Evolutionary conservation across 805 yeast genomes (phyloP).

Genomic region (Vanderwaltozyma polyspora): DNA sequence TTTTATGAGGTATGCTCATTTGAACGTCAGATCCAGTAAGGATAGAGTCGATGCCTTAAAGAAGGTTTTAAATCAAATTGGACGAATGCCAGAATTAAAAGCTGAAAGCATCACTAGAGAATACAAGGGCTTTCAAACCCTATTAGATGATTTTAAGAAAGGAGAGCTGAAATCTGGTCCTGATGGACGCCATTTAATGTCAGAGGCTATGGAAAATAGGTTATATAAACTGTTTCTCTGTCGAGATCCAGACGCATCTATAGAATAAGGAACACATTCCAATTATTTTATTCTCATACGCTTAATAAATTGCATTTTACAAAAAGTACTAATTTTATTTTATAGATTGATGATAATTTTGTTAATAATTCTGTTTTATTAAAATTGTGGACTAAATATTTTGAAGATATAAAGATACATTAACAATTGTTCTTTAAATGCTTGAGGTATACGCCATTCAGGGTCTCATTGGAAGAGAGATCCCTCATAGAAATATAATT

Average conservation of each 20-base stretch:
- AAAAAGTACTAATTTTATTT: constrained; percentile 22
- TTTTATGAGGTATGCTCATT: constrained; percentile 41
- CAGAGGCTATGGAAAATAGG: constrained; percentile 40
- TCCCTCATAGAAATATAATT: background rate
- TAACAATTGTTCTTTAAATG: too few relatives aligned
- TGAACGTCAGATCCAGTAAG: constrained; percentile 48
- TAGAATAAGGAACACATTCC: constrained; percentile 5
- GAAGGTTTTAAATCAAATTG: constrained; percentile 45
- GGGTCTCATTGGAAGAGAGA: too few relatives aligned
- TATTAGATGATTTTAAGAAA: constrained; percentile 21
- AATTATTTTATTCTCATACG: constrained; percentile 4
- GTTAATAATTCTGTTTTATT: too few relatives aligned
- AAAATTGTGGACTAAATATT: too few relatives aligned
- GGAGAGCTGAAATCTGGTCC: constrained; percentile 31
- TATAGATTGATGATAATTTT: constrained; percentile 1
- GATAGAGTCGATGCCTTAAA: constrained; percentile 36
- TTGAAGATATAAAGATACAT: too few relatives aligned
- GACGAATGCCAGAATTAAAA: constrained; percentile 42
- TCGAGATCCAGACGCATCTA: constrained; percentile 37
- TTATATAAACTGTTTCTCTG: constrained; percentile 39
- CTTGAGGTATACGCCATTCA: too few relatives aligned
- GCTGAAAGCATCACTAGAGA: constrained; percentile 35
- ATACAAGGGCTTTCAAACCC: constrained; percentile 30
- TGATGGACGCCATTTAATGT: constrained; percentile 36
- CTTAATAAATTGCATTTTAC: constrained; percentile 28